Base-by-base conservation (phyloP, 1,284 basidiomycete species). In the Puccinia triticina region DNA sequence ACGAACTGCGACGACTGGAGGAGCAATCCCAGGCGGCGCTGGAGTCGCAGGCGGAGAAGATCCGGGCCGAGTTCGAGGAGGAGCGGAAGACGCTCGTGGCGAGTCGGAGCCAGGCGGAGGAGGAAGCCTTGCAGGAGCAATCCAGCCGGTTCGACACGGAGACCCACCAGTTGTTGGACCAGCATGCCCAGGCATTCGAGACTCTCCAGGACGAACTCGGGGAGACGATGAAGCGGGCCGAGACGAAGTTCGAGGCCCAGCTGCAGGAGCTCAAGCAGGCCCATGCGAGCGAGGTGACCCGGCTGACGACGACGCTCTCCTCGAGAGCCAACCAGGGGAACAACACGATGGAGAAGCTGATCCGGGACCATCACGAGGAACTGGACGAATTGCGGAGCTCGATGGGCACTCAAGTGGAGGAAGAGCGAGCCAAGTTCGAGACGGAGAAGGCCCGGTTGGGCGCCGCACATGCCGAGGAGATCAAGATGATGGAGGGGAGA, bases 51-150 rank as follows among this genome's bases (percentile, higher is more conserved):
- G 53, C 73, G 14, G 53, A 59, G 12, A 10, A 59, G 29, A 75
- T 75, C 46, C 37, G 73, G 55, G 73, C 73, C n/a, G 73, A 75
- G n/a, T 37, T n/a, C 46, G 73, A 75, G 7, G 14, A 18, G 37
- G 29, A 75, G 46, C 73, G 57, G 16, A 57, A 23, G 5, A 59
- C 40, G 11, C 34, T 59, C 2, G 3, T 75, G n/a, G n/a, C 43
- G 61, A 57, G 26, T 48, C 26, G 43, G 75, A 57, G 40, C 61
- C 29, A 26, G 43, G 73, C 32, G 12, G 34, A 59, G 23, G 16
- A 26, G 14, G n/a, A 43, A 43, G 32, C 53, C n/a, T 75, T 46
- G 14, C 32, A 57, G 53, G 4, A 21, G 2, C 37, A 75, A 32
- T 26, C 55, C 16, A 29, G 46, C 23, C 50, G 55, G 29, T 61